These are phyloP conservation scores for Dioszegia crocea DNA, from an alignment of 768 basidiomycete species.

Conservation along the genomic window DNA sequence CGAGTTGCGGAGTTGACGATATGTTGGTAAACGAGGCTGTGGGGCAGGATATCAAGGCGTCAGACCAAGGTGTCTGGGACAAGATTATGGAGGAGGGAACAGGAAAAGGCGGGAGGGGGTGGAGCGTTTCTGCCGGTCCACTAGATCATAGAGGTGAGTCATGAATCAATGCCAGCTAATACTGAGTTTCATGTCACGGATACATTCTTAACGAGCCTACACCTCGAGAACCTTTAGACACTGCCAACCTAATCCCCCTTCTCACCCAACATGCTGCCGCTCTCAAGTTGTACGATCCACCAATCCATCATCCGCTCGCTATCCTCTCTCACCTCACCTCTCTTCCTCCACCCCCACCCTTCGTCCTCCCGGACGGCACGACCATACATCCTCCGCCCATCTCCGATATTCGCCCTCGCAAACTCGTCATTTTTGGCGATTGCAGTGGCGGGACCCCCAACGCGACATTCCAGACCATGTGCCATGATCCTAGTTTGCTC, in stretches of 20 bases:
- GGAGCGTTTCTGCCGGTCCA: constrained; percentile 47
- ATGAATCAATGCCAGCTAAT: not conserved
- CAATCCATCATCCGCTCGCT: constrained; percentile 39
- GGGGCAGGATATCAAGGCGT: constrained; percentile 35
- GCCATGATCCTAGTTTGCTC: constrained; percentile 41
- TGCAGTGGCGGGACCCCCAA: constrained; percentile 44
- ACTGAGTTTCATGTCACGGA: constrained; percentile 40
- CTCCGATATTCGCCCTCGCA: constrained; percentile 23
- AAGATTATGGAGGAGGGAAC: constrained; percentile 28
- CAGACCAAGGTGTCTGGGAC: constrained; percentile 41
- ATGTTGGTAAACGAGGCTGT: constrained; percentile 44
- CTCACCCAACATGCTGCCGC: constrained; percentile 36
- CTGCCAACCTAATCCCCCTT: constrained; percentile 32
- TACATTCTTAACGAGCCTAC: constrained; percentile 45
- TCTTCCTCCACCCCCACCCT: constrained; percentile 33
- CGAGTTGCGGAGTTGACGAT: constrained; percentile 24
- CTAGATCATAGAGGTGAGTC: constrained; percentile 46
- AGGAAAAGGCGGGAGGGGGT: constrained; percentile 31
- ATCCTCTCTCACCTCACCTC: constrained; percentile 41
- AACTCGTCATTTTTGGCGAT: constrained; percentile 47
- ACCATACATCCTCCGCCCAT: constrained; percentile 36
- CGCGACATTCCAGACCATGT: constrained; percentile 27
- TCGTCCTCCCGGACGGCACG: constrained; percentile 40
- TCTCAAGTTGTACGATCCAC: constrained; percentile 32
- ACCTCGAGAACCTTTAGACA: constrained; percentile 36